Evolutionary conservation across 768 basidiomycete species (phyloP), one percentile per base, ranked within the genome.

Genomic region (Cystobasidiopsis lactophilus): DNA sequence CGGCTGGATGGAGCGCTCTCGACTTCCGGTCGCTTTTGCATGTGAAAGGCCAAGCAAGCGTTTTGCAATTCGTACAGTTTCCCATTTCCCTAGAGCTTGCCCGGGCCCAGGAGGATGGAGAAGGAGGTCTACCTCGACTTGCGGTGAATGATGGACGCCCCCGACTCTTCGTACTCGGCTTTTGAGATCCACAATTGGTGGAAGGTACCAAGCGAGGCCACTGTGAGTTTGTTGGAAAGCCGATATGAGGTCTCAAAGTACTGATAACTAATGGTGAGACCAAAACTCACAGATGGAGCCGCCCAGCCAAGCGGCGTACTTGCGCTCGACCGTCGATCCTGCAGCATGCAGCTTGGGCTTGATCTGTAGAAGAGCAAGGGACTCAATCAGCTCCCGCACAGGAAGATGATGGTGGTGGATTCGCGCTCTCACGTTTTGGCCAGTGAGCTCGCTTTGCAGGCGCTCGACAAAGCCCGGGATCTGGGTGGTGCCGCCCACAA

Each of bases 171-270:
- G 80, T 84, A 89, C 62, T 91, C 86, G 66, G 88, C 85, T 62
- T 72, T 77, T 67, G 84, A 85, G 63, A 91, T 86, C 86, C 86
- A 89, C 47, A 89, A 70, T 60, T 91, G 58, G 65, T 98, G 93
- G 74, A 96, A 98, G 16, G 89, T 95, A 23, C 93, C 93, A 62
- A 96, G 68, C 63, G 83, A 86, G 1, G 82, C 89, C 44, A 96
- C n/a, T n/a, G n/a, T n/a, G n/a, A n/a, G n/a, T n/a, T n/a, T n/a
- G n/a, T n/a, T n/a, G n/a, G n/a, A n/a, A n/a, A n/a, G n/a, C n/a
- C n/a, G n/a, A n/a, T n/a, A n/a, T n/a, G n/a, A n/a, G n/a, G n/a
- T n/a, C n/a, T n/a, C n/a, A n/a, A n/a, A n/a, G n/a, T n/a, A n/a
- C n/a, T n/a, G n/a, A n/a, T n/a, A n/a, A n/a, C n/a, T n/a, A n/a